Evolutionary conservation across 2,329 filamentous ascomycete genomes (phyloP), one percentile per base, ranked within the genome.

Genomic region (Hypoxylon sp.): DNA sequence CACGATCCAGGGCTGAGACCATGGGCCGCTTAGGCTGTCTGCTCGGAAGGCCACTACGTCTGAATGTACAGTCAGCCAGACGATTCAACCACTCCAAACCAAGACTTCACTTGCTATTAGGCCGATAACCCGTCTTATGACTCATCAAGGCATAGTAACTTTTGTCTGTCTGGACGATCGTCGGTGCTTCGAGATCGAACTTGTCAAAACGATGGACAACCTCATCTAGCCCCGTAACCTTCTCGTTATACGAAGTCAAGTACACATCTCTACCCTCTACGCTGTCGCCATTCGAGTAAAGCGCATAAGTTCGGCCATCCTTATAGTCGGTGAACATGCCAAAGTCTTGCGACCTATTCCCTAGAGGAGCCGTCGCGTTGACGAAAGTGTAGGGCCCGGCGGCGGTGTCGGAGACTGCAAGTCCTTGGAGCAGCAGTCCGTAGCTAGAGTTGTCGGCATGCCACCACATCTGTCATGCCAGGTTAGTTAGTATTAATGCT

Each of bases 321-420:
- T 86, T 87, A 73, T 84, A 84, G 68, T 88, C 86, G 3, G 83
- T 85, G 64, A 88, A 88, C 20, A 87, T 77, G 8, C 86, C 86
- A 47, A 87, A 88, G 57, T 88, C 86, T 65, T 88, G 86, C 0
- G 84, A 87, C 86, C 85, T 88, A 72, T 88, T 88, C 1, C 85
- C 85, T 0, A 88, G 79, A 0, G 86, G 86, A 0, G 81, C 76
- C 0, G 80, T 82, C 0, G 84, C 86, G 41, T 83, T 79, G 13
- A 85, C 77, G 60, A 87, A 87, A 1, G 70, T 79, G 71, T 87
- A 87, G 0, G 85, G 85, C 0, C 85, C 85, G 0, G 77, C 78
- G 56, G 85, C 82, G 26, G 79, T 81, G 56, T 85, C 80, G 0
- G 85, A 79, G 1, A 81, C 81, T 2, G 85, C 85, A 32, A 87